Evolutionary conservation across 495 filamentous ascomycete genomes (phyloP).

Genomic region (Penicillium manginii): DNA sequence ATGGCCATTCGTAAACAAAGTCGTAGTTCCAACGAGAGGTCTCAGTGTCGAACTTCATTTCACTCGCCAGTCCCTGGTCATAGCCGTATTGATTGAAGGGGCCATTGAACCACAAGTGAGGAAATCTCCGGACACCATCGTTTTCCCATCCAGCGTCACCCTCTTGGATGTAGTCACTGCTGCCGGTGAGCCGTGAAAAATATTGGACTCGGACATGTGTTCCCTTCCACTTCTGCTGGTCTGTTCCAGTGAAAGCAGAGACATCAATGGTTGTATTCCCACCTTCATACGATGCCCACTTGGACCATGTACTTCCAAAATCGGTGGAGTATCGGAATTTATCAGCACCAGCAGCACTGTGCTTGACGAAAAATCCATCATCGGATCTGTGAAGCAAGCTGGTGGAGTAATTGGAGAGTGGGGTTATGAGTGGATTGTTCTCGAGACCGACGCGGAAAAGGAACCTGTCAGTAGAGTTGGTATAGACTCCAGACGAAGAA

Average conservation of each 20-base stretch:
- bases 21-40: constrained; percentile 53
- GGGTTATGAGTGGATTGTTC: constrained; percentile 56
- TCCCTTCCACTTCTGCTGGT: constrained; percentile 60
- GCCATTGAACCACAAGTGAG: constrained; percentile 63
- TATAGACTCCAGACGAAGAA: constrained; percentile 33
- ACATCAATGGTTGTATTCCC: constrained; percentile 39
- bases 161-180: constrained; percentile 61
- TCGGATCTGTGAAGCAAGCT: constrained; percentile 45
- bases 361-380: constrained; percentile 47
- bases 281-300: constrained; percentile 56
- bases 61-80: constrained; percentile 57
- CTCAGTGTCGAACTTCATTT: constrained; percentile 52
- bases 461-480: constrained; percentile 49
- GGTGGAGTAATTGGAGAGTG: constrained; percentile 59
- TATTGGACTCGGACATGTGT: constrained; percentile 66
- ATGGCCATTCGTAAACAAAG: constrained; percentile 57
- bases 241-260: constrained; percentile 53
- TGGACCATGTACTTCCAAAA: constrained; percentile 50
- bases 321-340: constrained; percentile 60
- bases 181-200: constrained; percentile 61
- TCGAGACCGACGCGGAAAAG: constrained; percentile 48
- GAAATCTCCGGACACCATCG: constrained; percentile 50
- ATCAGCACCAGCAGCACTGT: constrained; percentile 62
- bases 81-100: constrained; percentile 67
- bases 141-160: constrained; percentile 51